Percentiles rank a stretch among this genome's conserved stretches.
Conservation (phyloP, 2,329 filamentous ascomycete genomes). For the Xylariaceae sp. region DNA sequence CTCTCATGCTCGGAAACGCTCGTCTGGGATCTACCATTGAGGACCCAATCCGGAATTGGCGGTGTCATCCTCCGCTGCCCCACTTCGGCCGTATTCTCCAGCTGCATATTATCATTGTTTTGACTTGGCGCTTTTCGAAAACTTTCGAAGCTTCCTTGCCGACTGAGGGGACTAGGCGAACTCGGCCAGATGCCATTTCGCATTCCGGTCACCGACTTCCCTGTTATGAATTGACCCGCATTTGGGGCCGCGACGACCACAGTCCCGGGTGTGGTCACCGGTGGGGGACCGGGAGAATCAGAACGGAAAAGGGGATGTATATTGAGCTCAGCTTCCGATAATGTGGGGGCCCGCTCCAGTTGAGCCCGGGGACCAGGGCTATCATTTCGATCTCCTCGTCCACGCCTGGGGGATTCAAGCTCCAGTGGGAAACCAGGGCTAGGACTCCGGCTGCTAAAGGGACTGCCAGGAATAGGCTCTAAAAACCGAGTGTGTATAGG, state of each 20-base stretch:
- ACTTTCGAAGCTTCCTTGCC: constrained; percentile 49
- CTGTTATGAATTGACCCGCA: constrained; percentile 60
- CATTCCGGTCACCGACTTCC: constrained; percentile 50
- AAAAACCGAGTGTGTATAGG: constrained; percentile 50
- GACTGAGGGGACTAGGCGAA: constrained; percentile 46
- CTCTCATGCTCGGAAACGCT: constrained; percentile 47
- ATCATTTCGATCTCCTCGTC: constrained; percentile 49
- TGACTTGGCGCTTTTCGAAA: constrained; percentile 34
- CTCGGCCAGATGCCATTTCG: constrained; percentile 53
- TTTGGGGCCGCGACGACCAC: constrained; percentile 66
- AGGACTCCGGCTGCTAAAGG: constrained; percentile 59
- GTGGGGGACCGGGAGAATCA: constrained; percentile 64
- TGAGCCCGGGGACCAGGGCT: constrained; percentile 41
- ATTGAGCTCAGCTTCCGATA: constrained; percentile 55
- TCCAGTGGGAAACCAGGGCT: constrained; percentile 61
- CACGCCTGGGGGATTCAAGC: constrained; percentile 45
- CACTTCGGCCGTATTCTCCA: constrained; percentile 17
- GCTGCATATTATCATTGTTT: constrained; percentile 22
- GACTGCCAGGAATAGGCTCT: constrained; percentile 67
- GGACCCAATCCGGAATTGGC: constrained; percentile 58
- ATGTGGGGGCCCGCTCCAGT: constrained; percentile 36
- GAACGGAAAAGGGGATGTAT: constrained; percentile 76
- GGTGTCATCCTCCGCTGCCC: constrained; percentile 51
- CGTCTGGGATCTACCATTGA: constrained; percentile 49
- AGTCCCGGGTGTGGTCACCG: constrained; percentile 63